Evolutionary conservation across 2,329 filamentous ascomycete genomes (phyloP), one percentile per base, ranked within the genome.

Genomic region (Neonectria hederae): DNA sequence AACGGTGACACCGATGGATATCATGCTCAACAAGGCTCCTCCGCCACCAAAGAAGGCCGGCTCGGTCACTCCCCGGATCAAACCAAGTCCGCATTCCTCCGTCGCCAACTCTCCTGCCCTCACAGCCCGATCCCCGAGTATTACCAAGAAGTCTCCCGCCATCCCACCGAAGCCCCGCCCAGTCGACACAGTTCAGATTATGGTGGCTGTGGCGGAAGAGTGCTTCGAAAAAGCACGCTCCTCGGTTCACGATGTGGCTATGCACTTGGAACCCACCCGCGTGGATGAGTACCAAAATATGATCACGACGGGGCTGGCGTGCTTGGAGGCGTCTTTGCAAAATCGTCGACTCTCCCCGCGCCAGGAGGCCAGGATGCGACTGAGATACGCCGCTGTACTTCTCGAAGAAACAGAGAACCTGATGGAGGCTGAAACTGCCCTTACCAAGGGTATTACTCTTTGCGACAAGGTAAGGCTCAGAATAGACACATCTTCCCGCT

Each of bases 321-420:
- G 92, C 75, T 83, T 94, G 62, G 90, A 94, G 67, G 84, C 89
- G 13, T 88, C 89, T 2, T 77, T 94, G 63, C 88, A 88, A 65
- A 88, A 86, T 54, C 83, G 82, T 46, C 84, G 85, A 62, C 78
- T 92, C 19, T 79, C 85, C 21, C 90, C 92, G 4, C 85, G 90
- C 17, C 81, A 88, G 49, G 92, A 94, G 76, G 92, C 90, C 10
- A 86, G 86, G 59, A 80, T 93, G 56, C 86, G 90, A 28, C 77
- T 94, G 45, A 85, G 90, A 72, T 93, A 94, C 77, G 91, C 91
- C 2, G 88, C 86, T 35, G 80, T 94, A 7, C 77, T 95, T 24
- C 85, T 89, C 40, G 89, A 93, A 67, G 92, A 95, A 78, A 94
- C 92, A 2, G 90, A 92, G 35, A 94, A 94, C 67, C 81, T 89